Evolutionary conservation across 208 protist species (phyloP).

Genomic region (Trypanosoma lewisi): DNA sequence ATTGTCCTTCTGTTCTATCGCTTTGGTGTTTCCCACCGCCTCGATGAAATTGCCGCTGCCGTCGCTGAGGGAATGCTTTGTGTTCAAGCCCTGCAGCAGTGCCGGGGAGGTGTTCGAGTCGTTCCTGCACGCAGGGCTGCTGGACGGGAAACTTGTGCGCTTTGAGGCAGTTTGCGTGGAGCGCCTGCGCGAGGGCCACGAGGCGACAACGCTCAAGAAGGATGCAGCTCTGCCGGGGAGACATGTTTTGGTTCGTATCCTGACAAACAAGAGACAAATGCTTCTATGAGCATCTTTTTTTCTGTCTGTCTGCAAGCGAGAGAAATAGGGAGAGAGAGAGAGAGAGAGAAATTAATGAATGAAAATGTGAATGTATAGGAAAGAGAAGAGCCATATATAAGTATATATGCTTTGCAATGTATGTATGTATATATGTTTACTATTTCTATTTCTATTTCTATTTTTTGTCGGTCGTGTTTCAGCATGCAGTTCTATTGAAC

Average conservation of each 20-base stretch:
- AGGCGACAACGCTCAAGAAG: conserved; percentile 38
- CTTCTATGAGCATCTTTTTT: conserved; percentile 1
- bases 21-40: conserved; percentile 63
- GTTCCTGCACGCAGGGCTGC: conserved; percentile 46
- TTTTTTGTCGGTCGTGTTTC: too few relatives aligned
- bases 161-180: conserved; percentile 66
- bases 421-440: too few relatives aligned
- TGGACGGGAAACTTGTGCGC: conserved; percentile 85
- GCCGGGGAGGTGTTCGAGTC: conserved; percentile 71
- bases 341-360: too few relatives aligned
- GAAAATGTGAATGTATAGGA: too few relatives aligned
- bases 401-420: too few relatives aligned
- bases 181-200: background rate
- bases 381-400: too few relatives aligned
- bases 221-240: conserved; percentile 44
- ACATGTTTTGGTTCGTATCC: conserved; percentile 62
- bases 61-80: conserved; percentile 72
- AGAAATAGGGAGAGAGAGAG: background rate
- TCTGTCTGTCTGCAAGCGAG: background rate
- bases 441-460: too few relatives aligned
- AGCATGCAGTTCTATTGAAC: too few relatives aligned
- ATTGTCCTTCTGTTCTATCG: conserved; percentile 45
- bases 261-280: conserved; percentile 82
- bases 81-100: conserved; percentile 65
- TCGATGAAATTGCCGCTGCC: conserved; percentile 44